Percentiles rank a stretch among this genome's conserved stretches.
These are phyloP conservation scores for Cytospora paraplurivora DNA, from an alignment of 2,329 filamentous ascomycete species.

Conservation along the genomic window DNA sequence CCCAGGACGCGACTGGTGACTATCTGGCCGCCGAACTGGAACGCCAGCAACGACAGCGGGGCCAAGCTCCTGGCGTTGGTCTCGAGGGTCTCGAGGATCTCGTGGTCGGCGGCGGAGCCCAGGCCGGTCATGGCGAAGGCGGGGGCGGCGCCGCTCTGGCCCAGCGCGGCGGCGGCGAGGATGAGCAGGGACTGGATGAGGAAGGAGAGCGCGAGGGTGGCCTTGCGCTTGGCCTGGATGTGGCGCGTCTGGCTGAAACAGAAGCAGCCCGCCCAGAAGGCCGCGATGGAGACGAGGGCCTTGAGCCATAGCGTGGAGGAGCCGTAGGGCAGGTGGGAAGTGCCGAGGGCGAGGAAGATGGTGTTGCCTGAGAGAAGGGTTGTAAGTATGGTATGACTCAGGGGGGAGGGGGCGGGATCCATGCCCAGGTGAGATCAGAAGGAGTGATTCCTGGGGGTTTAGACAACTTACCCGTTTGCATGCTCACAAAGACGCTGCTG, in stretches of 20 bases:
- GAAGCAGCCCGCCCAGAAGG: conserved; percentile 57
- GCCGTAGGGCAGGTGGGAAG: conserved; percentile 52
- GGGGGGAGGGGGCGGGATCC: not conserved
- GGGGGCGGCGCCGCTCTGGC: conserved; percentile 49
- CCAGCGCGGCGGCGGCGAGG: conserved; percentile 54
- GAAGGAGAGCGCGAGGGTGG: conserved; percentile 50
- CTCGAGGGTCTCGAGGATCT: conserved; percentile 31
- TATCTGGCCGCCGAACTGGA: conserved; percentile 59
- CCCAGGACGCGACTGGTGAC: conserved; percentile 54
- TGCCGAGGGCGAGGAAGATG: conserved; percentile 63
- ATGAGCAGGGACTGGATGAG: conserved; percentile 54
- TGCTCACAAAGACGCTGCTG: conserved; percentile 43
- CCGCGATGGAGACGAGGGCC: conserved; percentile 48
- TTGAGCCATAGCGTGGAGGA: conserved; percentile 47
- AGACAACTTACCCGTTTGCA: conserved; percentile 39
- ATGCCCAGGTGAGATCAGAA: too few species aligned
- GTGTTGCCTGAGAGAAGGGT: conserved; percentile 52
- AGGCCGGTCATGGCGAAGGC: conserved; percentile 39
- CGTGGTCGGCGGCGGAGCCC: conserved; percentile 44
- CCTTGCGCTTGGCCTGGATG: conserved; percentile 31
- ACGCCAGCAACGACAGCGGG: conserved; percentile 51
- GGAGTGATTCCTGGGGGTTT: not conserved
- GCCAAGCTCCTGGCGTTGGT: conserved; percentile 42
- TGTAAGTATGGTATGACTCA: not conserved
- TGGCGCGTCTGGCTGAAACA: conserved; percentile 42